Evolutionary conservation across 2,329 filamentous ascomycete species (phyloP).

Genomic region (Xylaria hypoxylon): DNA sequence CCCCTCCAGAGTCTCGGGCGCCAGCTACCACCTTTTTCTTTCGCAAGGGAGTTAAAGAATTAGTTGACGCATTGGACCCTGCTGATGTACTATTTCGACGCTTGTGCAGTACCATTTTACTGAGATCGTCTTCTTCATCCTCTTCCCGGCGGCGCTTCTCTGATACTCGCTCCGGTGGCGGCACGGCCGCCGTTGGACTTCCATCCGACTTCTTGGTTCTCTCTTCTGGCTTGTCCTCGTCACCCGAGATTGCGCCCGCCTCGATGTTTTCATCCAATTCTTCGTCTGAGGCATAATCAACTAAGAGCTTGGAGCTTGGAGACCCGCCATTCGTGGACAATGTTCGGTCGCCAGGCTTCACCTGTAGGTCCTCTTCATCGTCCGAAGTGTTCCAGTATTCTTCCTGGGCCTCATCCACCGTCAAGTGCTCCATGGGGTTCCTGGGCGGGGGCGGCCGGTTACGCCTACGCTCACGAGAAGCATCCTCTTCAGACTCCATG

Average conservation of each 20-base stretch:
- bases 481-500: slow-evolving; percentile 75
- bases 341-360: slow-evolving; percentile 50
- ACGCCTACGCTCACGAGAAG: slow-evolving; percentile 56
- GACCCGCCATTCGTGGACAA: slow-evolving; percentile 71
- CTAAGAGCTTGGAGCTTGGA: slow-evolving; percentile 76
- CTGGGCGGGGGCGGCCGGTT: slow-evolving; percentile 61
- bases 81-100: slow-evolving; percentile 69
- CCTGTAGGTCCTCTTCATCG: slow-evolving; percentile 77
- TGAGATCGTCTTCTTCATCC: slow-evolving; percentile 92
- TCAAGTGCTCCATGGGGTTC: slow-evolving; percentile 74
- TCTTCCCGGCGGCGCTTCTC: slow-evolving; percentile 94
- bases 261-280: slow-evolving; percentile 77
- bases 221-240: slow-evolving; percentile 48
- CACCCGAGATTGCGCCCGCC: slow-evolving; percentile 54
- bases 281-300: slow-evolving; percentile 94
- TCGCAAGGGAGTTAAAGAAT: slow-evolving; percentile 54
- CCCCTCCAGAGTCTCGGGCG: slow-evolving; percentile 54
- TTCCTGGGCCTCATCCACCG: slow-evolving; percentile 84
- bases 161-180: slow-evolving; percentile 81
- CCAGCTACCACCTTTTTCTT: slow-evolving; percentile 61
- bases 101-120: slow-evolving; percentile 78
- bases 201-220: slow-evolving; percentile 51
- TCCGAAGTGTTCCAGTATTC: slow-evolving; percentile 95
- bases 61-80: slow-evolving; percentile 54
- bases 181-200: slow-evolving; percentile 57